phyloP scores from a whole-genome alignment of 106 monocot genomes.

The Dioscorea zingiberensis region DNA sequence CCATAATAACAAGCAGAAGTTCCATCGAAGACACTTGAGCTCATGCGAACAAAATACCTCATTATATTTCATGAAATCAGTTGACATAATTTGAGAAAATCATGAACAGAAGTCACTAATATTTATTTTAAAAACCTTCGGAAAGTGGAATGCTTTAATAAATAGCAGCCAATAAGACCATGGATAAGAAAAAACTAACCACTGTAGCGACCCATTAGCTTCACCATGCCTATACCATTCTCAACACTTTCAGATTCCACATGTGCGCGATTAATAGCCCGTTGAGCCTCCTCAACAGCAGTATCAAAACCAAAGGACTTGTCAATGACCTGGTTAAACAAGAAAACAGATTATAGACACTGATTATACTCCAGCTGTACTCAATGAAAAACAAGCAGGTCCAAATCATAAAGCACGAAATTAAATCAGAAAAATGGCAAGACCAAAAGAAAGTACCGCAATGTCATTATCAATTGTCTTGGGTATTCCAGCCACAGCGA shows the following conservation, averaged over 20 bases:
- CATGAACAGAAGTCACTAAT: no score
- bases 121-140: no score
- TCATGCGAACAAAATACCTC: no score
- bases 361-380: no score
- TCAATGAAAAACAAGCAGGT: not conserved
- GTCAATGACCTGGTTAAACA: conserved; percentile 31
- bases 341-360: not conserved
- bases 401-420: not conserved
- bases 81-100: no score
- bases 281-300: conserved; percentile 75
- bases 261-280: conserved; percentile 77
- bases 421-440: not conserved
- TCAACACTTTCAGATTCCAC: conserved; percentile 63
- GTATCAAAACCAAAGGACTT: conserved; percentile 81
- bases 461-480: conserved; percentile 6
- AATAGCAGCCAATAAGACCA: no score
- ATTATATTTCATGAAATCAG: no score
- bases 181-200: conserved; percentile 21
- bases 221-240: conserved; percentile 53
- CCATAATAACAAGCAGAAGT: no score
- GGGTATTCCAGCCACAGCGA: conserved; percentile 45
- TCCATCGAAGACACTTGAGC: no score
- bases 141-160: no score
- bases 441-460: not conserved
- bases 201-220: conserved; percentile 39